phyloP scores from a whole-genome alignment of 192 early-diverging fungal species.

The Dimargaris xerosporica region DNA sequence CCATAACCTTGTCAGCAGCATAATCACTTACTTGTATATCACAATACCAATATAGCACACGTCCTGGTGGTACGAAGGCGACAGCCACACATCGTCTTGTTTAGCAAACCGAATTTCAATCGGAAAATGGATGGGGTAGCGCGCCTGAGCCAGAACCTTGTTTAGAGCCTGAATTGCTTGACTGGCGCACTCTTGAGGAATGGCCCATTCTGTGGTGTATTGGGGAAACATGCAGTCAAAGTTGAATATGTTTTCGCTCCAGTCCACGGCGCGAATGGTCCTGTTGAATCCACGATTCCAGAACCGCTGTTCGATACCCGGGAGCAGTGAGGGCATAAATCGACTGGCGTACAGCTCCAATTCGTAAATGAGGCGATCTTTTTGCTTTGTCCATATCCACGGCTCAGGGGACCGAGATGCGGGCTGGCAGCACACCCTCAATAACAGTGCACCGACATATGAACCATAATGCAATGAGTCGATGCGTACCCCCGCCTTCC shows the following conservation, averaged over 20 bases:
- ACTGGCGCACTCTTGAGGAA: constrained; percentile 38
- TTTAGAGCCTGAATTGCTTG: constrained; percentile 34
- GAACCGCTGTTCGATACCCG: constrained; percentile 32
- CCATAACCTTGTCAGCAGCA: too few relatives aligned
- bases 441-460: too few relatives aligned
- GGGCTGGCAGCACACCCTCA: constrained; percentile 9
- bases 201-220: constrained; percentile 64
- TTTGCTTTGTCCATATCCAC: constrained; percentile 14
- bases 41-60: constrained; percentile 65
- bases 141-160: constrained; percentile 31
- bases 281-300: constrained; percentile 34
- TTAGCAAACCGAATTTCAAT: constrained; percentile 56
- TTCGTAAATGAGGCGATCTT: constrained; percentile 30
- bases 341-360: constrained; percentile 38
- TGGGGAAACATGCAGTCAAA: constrained; percentile 55
- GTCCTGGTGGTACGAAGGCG: constrained; percentile 42
- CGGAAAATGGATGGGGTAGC: constrained; percentile 44
- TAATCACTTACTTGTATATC: constrained; percentile 40
- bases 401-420: constrained; percentile 7
- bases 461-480: too few relatives aligned
- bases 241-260: constrained; percentile 48
- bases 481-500: too few relatives aligned
- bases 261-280: constrained; percentile 34
- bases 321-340: constrained; percentile 29
- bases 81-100: constrained; percentile 52